Evolutionary conservation across 1,284 basidiomycete genomes (phyloP), one percentile per base, ranked within the genome.

Genomic region (Cerrena zonata): DNA sequence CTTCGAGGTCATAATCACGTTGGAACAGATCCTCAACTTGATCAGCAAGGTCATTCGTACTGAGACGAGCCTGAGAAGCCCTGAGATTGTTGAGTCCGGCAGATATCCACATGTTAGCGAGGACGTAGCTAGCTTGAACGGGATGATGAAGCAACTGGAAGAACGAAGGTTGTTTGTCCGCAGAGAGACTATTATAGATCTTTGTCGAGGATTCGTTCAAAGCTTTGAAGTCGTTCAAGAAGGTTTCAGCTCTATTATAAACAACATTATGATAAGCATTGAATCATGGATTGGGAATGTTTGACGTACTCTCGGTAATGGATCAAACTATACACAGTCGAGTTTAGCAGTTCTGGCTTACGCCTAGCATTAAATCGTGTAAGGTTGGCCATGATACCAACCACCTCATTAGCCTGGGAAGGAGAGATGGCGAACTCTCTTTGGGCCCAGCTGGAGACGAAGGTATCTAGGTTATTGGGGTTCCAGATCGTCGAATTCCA

Each of bases 101-200:
- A 30, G 72, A 65, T 41, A 84, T 72, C 61, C 79, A 74, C 69
- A 86, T 74, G 45, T 72, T 72, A 7, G 73, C 75, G 7, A 86
- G 62, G 49, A 79, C 85, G 22, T 70, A 68, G 53, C 78, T 79
- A 1, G 82, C 82, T 46, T 76, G 65, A 7, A 86, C 74, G 1
- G 82, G 78, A 55, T 84, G 81, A 19, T 81, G 79, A 0, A 88
- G 74, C 19, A 84, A 71, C 63, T 88, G 74, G 73, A 82, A 86
- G 71, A 80, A 88, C 0, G 85, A 75, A 0, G 82, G 70, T 57
- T 82, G 69, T 53, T 67, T 71, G 2, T 56, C 65, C 2, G 65
- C 56, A 0, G 77, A 63, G 0, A 87, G 66, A 19, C 64, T 65
- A 54, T 80, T 72, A 67, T 82, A 81, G n/a, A 86, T 70, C 1